Evolutionary conservation across 2,329 filamentous ascomycete genomes (phyloP).

Genomic region (Mycocentrospora acerina): DNA sequence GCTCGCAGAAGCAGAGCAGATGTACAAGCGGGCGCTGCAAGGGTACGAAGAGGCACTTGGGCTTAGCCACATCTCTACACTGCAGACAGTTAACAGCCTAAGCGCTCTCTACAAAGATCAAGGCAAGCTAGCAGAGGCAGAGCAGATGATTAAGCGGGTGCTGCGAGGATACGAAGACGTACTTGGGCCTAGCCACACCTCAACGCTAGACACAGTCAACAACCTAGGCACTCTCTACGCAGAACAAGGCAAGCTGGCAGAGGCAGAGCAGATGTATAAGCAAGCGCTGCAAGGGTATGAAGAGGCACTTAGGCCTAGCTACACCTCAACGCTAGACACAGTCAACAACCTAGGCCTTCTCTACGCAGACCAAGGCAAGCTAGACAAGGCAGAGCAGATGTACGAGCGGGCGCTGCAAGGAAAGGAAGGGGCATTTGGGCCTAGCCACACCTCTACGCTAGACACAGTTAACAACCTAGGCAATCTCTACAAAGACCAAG

Average conservation of each 20-base stretch:
- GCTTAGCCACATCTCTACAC: no score
- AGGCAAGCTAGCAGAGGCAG: conserved; percentile 8
- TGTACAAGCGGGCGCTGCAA: no score
- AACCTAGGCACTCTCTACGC: conserved; percentile 12
- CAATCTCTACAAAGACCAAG: conserved; percentile 7
- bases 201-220: conserved; percentile 16
- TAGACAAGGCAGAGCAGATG: no score
- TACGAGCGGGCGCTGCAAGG: no score
- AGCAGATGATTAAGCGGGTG: no score
- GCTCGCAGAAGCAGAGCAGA: no score
- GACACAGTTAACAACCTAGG: conserved; percentile 1
- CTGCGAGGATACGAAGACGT: conserved; percentile 15
- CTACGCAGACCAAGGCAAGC: conserved; percentile 9
- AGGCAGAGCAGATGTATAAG: conserved; percentile 21
- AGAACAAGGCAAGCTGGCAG: no score
- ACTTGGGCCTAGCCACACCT: no score
- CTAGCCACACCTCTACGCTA: conserved; percentile 9
- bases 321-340: conserved; percentile 3
- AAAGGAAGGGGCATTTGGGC: conserved; percentile 1
- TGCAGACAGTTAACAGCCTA: not conserved
- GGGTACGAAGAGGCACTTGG: no score
- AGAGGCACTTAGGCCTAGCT: conserved; percentile 5
- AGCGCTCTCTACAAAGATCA: conserved; percentile 1
- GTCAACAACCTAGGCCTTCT: conserved; percentile 5
- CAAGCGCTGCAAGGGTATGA: conserved; percentile 17